Evolutionary conservation across 352 stramenopile species (phyloP).

Genomic region (Phytopythium mirpurense): DNA sequence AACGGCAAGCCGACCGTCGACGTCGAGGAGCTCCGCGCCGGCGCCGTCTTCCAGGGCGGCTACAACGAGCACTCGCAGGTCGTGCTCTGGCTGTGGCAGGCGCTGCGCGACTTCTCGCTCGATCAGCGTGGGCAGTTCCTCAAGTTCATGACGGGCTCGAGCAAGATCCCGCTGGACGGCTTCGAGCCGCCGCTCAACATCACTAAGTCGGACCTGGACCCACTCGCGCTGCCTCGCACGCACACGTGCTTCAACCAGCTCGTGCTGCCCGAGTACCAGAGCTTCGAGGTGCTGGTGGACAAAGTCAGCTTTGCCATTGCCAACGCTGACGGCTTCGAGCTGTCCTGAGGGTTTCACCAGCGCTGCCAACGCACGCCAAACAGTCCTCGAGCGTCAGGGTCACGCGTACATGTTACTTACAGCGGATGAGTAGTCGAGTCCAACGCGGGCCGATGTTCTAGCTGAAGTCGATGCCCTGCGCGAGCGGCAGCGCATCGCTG

Average conservation of each 20-base stretch:
- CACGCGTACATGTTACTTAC: not conserved
- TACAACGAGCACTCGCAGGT: slow-evolving; percentile 74
- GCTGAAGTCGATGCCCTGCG: slow-evolving; percentile 91
- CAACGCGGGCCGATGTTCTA: slow-evolving; percentile 15
- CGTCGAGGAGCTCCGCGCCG: slow-evolving; percentile 80
- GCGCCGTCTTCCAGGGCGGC: slow-evolving; percentile 75
- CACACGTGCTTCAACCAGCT: slow-evolving; percentile 91
- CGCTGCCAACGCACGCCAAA: not conserved
- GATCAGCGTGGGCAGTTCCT: slow-evolving; percentile 63
- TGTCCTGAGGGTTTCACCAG: slow-evolving; percentile 28
- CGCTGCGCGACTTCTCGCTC: slow-evolving; percentile 57
- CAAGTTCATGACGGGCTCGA: slow-evolving; percentile 83
- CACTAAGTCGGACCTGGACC: slow-evolving; percentile 73
- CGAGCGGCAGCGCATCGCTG: slow-evolving; percentile 89
- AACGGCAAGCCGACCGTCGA: slow-evolving; percentile 65
- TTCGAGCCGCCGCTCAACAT: slow-evolving; percentile 85
- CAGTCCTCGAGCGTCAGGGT: not conserved
- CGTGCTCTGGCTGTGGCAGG: slow-evolving; percentile 84
- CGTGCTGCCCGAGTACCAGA: slow-evolving; percentile 75
- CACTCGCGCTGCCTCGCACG: slow-evolving; percentile 54
- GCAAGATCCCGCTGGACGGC: slow-evolving; percentile 78
- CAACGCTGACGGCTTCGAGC: slow-evolving; percentile 75
- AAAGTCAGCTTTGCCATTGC: slow-evolving; percentile 78
- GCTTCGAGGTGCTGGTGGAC: slow-evolving; percentile 53
- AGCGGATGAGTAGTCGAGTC: not conserved